A percentile compares a stretch with the other conserved stretches of the same genome.
These are phyloP conservation scores for Backusella psychrophila DNA, from an alignment of 192 early-diverging fungal species.

Conservation along the genomic window DNA sequence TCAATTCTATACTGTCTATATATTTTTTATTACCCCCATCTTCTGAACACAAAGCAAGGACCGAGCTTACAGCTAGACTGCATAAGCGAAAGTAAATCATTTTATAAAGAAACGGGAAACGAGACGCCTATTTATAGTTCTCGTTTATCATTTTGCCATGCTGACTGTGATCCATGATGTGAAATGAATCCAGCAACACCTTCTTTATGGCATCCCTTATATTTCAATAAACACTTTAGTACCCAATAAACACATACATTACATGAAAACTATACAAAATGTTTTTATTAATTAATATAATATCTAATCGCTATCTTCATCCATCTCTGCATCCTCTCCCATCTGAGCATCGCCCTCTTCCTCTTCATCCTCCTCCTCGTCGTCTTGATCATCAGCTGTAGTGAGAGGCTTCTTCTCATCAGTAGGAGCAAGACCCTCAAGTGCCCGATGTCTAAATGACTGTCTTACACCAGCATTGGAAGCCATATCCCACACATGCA, in stretches of 20 bases:
- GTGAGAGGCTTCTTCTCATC: slow-evolving; percentile 51
- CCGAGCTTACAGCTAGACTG: background rate
- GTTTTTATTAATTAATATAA: background rate
- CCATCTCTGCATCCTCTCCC: slow-evolving; percentile 37
- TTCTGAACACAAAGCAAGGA: background rate
- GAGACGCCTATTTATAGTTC: too few species aligned
- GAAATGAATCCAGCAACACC: too few species aligned
- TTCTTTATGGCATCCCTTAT: too few species aligned
- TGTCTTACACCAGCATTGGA: slow-evolving; percentile 81
- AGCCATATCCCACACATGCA: slow-evolving; percentile 91
- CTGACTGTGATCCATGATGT: too few species aligned
- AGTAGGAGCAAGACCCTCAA: slow-evolving; percentile 12
- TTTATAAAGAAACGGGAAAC: too few species aligned
- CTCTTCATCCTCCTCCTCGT: slow-evolving; percentile 41
- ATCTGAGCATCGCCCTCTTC: slow-evolving; percentile 32
- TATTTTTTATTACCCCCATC: too few species aligned
- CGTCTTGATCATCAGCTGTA: slow-evolving; percentile 44
- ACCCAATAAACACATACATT: background rate
- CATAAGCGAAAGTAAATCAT: too few species aligned
- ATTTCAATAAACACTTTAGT: background rate
- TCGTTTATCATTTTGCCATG: too few species aligned
- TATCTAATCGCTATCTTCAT: slow-evolving; percentile 29
- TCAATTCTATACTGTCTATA: background rate
- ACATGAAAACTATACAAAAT: background rate
- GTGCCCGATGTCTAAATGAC: slow-evolving; percentile 45